Evolutionary conservation across 305 asterid species (phyloP), one percentile per base, ranked within the genome.

Genomic region (Solanum chacoense): DNA sequence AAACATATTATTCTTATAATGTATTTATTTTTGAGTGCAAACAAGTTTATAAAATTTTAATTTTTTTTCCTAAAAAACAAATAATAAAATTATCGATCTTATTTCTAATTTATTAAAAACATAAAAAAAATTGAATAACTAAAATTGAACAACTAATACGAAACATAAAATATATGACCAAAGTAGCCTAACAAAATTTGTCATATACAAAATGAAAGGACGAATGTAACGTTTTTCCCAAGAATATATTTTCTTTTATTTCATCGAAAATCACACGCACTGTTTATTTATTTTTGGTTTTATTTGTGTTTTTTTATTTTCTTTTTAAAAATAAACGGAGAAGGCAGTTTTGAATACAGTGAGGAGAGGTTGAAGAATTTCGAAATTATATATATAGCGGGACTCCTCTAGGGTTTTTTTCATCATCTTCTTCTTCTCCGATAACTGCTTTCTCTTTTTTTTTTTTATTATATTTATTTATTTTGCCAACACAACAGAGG

Each of bases 391-490:
- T 85, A 91, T 65, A 88, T 86, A 90, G 93, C 93, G 93, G 93
- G 91, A 89, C 88, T 84, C 71, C 22, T 6, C 92, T 94, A 94
- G 96, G 96, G 95, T 93, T 94, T 94, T 50, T 2, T 50, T 16
- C 38, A 8, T 45, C 2, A 3, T 24, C 29, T 5, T 80, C 92
- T 89, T 78, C 92, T 35, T 36, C 86, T 88, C 91, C 35, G 81
- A 40, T 40, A 79, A 22, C 32, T 36, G 50, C 31, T 26, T 12
- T 26, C 3, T 69, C 20, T 28, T 13, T 0, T 2, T 0, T 2
- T n/a, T n/a, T 26, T 28, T 11, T 71, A 18, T 55, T 7, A 18
- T 45, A 22, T 67, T 2, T 10, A 37, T 29, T 7, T 32, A 74
- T 32, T 65, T 65, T 65, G 26, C 7, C 11, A 59, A 59, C 26